phyloP scores from a whole-genome alignment of 2,329 filamentous ascomycete genomes.

The Lasiodiplodia gonubiensis region DNA sequence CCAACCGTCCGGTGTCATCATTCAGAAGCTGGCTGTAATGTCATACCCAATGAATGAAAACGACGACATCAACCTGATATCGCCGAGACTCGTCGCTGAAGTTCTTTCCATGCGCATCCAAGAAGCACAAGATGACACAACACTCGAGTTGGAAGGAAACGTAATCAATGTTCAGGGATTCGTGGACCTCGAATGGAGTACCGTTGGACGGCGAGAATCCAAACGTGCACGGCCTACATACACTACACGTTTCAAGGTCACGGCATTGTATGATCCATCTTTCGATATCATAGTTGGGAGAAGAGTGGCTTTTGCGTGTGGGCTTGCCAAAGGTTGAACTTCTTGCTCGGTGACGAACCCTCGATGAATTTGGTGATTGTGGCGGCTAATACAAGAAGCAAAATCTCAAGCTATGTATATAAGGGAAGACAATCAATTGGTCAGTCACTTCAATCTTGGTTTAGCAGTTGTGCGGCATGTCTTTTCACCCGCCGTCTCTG shows the following conservation, averaged over 20 bases:
- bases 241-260: not conserved
- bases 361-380: too few species aligned
- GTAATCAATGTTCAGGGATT: not conserved
- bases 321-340: not conserved
- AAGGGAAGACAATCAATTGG: too few species aligned
- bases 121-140: not conserved
- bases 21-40: not conserved
- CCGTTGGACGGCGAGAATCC: not conserved
- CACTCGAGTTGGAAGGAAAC: not conserved
- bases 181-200: not conserved
- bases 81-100: not conserved
- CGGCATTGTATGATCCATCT: not conserved
- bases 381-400: too few species aligned
- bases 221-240: not conserved
- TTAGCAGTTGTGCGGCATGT: too few species aligned
- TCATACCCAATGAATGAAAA: not conserved
- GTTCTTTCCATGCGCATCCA: not conserved
- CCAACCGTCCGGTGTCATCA: not conserved
- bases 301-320: not conserved
- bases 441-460: too few species aligned
- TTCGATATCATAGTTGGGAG: not conserved
- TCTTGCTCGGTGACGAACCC: too few species aligned
- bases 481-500: too few species aligned
- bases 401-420: too few species aligned
- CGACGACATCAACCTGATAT: constrained; percentile 1